Conservation (phyloP, 495 filamentous ascomycete species). For the Penicillium pancosmium region DNA sequence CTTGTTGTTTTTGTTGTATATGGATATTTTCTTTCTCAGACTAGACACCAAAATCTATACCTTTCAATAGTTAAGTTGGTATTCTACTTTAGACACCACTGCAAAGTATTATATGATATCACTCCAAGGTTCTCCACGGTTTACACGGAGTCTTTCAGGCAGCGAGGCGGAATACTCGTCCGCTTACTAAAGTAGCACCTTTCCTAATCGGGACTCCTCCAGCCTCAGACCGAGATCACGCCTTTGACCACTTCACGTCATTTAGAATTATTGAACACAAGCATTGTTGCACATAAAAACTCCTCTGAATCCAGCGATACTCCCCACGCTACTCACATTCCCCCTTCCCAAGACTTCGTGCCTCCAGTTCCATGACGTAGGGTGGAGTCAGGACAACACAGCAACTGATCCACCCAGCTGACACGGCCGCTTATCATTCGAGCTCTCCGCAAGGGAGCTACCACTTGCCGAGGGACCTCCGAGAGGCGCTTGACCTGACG, state of each 20-base stretch:
- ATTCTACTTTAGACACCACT: no score
- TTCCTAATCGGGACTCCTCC: not conserved
- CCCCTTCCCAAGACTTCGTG: not conserved
- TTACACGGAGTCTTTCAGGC: no score
- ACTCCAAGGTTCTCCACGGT: no score
- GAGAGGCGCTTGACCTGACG: constrained; percentile 3
- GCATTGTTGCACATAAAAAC: not conserved
- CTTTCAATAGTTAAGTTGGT: no score
- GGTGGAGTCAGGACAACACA: constrained; percentile 19
- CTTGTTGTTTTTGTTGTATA: constrained; percentile 13
- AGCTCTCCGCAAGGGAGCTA: not conserved
- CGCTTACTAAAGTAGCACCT: not conserved
- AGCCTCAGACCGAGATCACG: not conserved
- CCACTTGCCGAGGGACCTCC: constrained; percentile 12
- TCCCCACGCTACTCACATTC: not conserved
- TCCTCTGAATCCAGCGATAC: not conserved
- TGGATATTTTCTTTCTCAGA: constrained; percentile 8
- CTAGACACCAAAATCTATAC: not conserved
- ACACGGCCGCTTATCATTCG: constrained; percentile 21
- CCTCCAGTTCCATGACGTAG: constrained; percentile 24
- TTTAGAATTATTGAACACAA: not conserved
- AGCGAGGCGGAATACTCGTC: not conserved
- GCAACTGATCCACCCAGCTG: constrained; percentile 34
- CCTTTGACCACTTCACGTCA: not conserved
- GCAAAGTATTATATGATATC: no score